Conservation (phyloP, 2,329 filamentous ascomycete genomes). For the Pleurostoma richardsiae region DNA sequence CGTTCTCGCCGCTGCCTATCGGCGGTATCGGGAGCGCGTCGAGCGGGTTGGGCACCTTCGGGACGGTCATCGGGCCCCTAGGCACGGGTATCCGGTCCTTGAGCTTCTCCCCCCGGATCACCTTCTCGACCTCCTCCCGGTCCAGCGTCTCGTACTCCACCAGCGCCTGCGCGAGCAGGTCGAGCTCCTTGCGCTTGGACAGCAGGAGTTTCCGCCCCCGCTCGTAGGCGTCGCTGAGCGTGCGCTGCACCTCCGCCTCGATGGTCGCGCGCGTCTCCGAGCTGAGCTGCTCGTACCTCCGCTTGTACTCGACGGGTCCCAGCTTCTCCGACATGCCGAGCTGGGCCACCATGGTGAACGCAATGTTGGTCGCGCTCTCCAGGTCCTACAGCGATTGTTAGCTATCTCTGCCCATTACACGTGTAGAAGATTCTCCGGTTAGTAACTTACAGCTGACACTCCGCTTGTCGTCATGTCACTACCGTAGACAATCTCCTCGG, state of each 20-base stretch:
- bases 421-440: background rate
- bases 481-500: slow-evolving; percentile 84
- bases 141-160: slow-evolving; percentile 92
- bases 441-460: slow-evolving; percentile 63
- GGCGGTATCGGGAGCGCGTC: slow-evolving; percentile 7
- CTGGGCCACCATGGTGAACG: slow-evolving; percentile 82
- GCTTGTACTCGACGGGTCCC: slow-evolving; percentile 83
- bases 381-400: slow-evolving; percentile 62
- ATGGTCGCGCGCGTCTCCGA: slow-evolving; percentile 82
- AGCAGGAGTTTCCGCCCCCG: slow-evolving; percentile 69
- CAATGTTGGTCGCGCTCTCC: slow-evolving; percentile 71
- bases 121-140: slow-evolving; percentile 83
- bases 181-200: slow-evolving; percentile 76
- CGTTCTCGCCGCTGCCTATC: slow-evolving; percentile 5
- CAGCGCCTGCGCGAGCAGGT: slow-evolving; percentile 80
- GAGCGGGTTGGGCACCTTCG: slow-evolving; percentile 27
- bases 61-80: slow-evolving; percentile 62
- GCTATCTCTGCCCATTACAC: slow-evolving; percentile 1
- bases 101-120: slow-evolving; percentile 81
- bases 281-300: slow-evolving; percentile 76
- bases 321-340: slow-evolving; percentile 86
- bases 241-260: slow-evolving; percentile 79
- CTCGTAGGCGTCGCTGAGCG: slow-evolving; percentile 75
- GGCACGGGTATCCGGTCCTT: slow-evolving; percentile 60
- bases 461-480: slow-evolving; percentile 88